A percentile compares a stretch with the other conserved stretches of the same genome.
phyloP scores from a whole-genome alignment of 305 asterid genomes.

The Fraxinus velutina region DNA sequence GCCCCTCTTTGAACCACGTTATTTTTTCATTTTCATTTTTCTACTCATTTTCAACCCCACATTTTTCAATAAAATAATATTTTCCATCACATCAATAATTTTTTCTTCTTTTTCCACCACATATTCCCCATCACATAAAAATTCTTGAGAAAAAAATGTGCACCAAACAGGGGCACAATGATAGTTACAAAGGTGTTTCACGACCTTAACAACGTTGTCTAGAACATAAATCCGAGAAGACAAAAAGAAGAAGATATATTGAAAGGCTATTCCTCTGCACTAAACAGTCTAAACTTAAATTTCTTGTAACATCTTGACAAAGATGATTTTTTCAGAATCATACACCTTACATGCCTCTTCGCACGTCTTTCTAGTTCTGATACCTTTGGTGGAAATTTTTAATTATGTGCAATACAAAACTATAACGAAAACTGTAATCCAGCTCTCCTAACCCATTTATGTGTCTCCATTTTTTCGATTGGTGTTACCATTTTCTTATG shows the following conservation, averaged over 20 bases:
- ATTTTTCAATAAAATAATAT: too few relatives aligned
- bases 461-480: not conserved
- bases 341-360: not conserved
- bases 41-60: too few relatives aligned
- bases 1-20: not conserved
- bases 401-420: not conserved
- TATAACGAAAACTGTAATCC: not conserved
- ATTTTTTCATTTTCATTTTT: too few relatives aligned
- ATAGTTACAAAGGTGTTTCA: not conserved
- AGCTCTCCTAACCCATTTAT: not conserved
- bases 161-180: too few relatives aligned
- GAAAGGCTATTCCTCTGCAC: not conserved
- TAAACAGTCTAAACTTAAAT: not conserved
- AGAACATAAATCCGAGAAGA: not conserved
- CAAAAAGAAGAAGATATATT: not conserved
- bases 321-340: not conserved
- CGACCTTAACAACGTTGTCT: not conserved
- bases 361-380: not conserved
- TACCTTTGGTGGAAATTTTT: not conserved
- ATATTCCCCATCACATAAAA: too few relatives aligned
- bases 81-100: too few relatives aligned
- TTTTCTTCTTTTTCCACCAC: too few relatives aligned
- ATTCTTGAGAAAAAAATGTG: too few relatives aligned
- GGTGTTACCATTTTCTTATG: not conserved
- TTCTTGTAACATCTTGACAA: not conserved